A percentile compares a stretch with the other conserved stretches of the same genome.
Evolutionary conservation across 148 eudicot genomes (phyloP).

Genomic region (Chenopodium album): DNA sequence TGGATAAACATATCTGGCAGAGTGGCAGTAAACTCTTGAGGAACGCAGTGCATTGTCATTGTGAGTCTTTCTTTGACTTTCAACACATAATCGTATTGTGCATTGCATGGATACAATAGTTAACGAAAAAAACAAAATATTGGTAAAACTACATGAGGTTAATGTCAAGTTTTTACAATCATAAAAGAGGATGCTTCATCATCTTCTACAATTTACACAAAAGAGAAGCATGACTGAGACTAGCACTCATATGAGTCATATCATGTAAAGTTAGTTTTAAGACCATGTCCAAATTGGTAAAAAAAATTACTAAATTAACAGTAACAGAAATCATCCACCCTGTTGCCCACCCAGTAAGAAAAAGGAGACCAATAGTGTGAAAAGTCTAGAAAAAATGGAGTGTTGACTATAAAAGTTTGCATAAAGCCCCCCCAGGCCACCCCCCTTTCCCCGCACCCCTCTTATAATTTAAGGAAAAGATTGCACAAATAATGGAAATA

Average conservation of each 20-base stretch:
- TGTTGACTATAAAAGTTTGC: not conserved
- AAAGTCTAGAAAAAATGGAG: not conserved
- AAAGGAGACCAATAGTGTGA: not conserved
- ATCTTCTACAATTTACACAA: not conserved
- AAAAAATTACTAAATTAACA: not conserved
- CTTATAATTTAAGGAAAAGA: not conserved
- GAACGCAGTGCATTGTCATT: not conserved
- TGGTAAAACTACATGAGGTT: too few relatives aligned
- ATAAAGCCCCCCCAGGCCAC: not conserved
- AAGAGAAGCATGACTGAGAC: not conserved
- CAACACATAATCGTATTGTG: not conserved
- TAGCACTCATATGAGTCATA: not conserved
- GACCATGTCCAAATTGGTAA: not conserved
- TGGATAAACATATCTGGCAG: not conserved
- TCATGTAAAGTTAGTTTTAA: not conserved
- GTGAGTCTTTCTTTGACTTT: not conserved
- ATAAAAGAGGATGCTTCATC: not conserved
- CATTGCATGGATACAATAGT: not conserved
- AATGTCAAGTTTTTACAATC: not conserved
- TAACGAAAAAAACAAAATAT: too few relatives aligned
- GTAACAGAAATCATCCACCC: not conserved
- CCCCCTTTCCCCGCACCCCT: not conserved
- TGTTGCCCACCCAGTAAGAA: not conserved
- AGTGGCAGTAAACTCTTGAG: too few relatives aligned
- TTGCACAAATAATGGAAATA: conserved; percentile 10